Base-by-base conservation (phyloP, 2,329 filamentous ascomycete species). In the Clonostachys rhizophaga region DNA sequence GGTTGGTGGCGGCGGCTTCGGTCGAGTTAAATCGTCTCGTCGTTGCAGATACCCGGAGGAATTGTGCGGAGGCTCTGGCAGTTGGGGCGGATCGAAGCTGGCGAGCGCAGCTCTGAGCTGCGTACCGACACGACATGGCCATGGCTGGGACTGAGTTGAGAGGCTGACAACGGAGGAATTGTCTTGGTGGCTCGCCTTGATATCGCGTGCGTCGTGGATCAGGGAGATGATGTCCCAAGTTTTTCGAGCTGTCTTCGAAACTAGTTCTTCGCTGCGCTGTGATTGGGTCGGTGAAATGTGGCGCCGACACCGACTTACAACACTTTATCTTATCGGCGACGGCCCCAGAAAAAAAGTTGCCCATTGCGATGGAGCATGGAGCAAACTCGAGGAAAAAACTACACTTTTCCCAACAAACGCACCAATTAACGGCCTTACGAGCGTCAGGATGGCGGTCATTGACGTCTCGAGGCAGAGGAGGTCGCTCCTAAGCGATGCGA, bases 1-100 rank as follows among this genome's bases (percentile, higher is more conserved):
- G 91, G 72, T 89, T 95, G 52, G 75, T 70, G 59, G 80, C 67
- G 48, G 75, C 58, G 41, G 82, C 83, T 60, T 91, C 87, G 58
- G 90, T 91, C 53, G 90, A 92, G 71, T 94, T 88, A 87, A 89
- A 91, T 81, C 94, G 84, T 72, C 87, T 83, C 64, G 82, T 65
- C 54, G 68, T 64, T 40, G 69, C 63, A 47, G 69, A 59, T 55
- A 68, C 70, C 62, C 72, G 73, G 58, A 67, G 50, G 48, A 61
- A 58, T 66, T 76, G 67, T 72, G 72, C 65, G 47, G 77, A 71
- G 54, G 69, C 65, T 59, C 76, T 70, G 55, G 76, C 53, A 45
- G 72, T 63, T 55, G 64, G 56, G 51, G 68, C 63, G 52, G 74
- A 69, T 61, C 80, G 78, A 57, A 85, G 69, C 63, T 83, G 79